Percentiles rank a stretch among this genome's conserved stretches.
Evolutionary conservation across 306 rosid genomes (phyloP).

Genomic region (Cucumis sativus): Cucumber_9930_V3 NC_026660.2:11393501-11394000

Average conservation of each 20-base stretch:
- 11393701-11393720: not conserved
- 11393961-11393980: too few species aligned
- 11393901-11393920: too few species aligned
- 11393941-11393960: too few species aligned
- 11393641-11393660: not conserved
- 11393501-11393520: not conserved
- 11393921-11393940: too few species aligned
- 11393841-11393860: not conserved
- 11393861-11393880: not conserved
- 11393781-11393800: not conserved
- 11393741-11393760: not conserved
- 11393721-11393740: not conserved
- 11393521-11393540: not conserved
- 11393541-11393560: not conserved
- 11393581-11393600: not conserved
- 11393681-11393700: not conserved
- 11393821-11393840: not conserved
- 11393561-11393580: not conserved
- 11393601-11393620: not conserved
- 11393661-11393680: not conserved
- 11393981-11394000: too few species aligned
- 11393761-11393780: not conserved
- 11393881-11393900: not conserved
- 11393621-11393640: not conserved
- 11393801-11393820: not conserved